A percentile compares a stretch with the other conserved stretches of the same genome.
Evolutionary conservation across 73 alveolate species (phyloP).

Genomic region (Paramecium tetraurelia): DNA sequence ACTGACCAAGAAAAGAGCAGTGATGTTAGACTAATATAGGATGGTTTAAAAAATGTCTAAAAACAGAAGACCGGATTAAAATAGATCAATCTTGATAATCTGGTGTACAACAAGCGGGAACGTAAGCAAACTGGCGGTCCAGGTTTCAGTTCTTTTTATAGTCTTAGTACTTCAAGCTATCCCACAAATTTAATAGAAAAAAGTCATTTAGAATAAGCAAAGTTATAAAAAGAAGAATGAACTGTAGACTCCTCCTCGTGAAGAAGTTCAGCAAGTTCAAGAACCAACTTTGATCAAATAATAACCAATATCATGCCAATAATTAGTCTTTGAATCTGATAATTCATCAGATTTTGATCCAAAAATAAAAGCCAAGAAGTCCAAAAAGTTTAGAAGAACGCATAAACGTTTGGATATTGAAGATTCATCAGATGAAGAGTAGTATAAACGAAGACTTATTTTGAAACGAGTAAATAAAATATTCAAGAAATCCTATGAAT

Average conservation of each 20-base stretch:
- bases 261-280: not conserved
- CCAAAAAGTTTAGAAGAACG: constrained; percentile 8
- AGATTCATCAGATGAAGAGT: constrained; percentile 4
- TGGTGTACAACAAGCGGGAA: constrained; percentile 32
- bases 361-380: not conserved
- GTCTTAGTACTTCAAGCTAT: not conserved
- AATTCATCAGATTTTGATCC: constrained; percentile 31
- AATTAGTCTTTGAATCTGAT: constrained; percentile 26
- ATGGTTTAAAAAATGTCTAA: not conserved
- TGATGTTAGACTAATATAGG: not conserved
- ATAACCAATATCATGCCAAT: constrained; percentile 6
- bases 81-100: constrained; percentile 41
- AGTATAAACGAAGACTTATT: not conserved
- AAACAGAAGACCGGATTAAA: constrained; percentile 15
- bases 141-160: not conserved
- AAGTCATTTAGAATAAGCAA: not conserved
- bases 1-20: constrained; percentile 35
- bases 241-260: not conserved
- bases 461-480: constrained; percentile 26
- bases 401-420: not conserved
- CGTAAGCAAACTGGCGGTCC: constrained; percentile 13
- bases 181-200: not conserved
- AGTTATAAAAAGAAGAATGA: not conserved
- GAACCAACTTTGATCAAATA: constrained; percentile 20
- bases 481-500: constrained; percentile 29